Conservation (phyloP, 2,329 filamentous ascomycete species). For the Kalmusia sp. region DNA sequence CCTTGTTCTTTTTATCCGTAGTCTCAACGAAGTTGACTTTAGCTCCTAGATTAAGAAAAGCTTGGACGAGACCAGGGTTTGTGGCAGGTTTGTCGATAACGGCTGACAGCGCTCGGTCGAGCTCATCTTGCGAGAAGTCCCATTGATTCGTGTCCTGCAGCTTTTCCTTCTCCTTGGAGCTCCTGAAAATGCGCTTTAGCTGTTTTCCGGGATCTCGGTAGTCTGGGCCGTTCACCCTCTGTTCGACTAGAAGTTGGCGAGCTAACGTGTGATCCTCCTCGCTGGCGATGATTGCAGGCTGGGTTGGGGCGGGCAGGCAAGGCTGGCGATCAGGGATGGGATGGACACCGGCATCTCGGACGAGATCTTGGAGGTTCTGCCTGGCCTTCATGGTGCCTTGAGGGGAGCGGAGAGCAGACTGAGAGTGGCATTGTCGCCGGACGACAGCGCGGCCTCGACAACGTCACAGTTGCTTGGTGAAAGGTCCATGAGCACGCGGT, state of each 20-base stretch:
- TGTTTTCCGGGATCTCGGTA: constrained; percentile 37
- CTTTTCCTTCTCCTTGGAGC: constrained; percentile 44
- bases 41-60: constrained; percentile 41
- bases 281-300: constrained; percentile 35
- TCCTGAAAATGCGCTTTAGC: constrained; percentile 44
- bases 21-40: constrained; percentile 41
- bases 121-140: constrained; percentile 44
- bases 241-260: constrained; percentile 37
- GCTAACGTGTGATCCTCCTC: constrained; percentile 41
- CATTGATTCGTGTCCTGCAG: constrained; percentile 32
- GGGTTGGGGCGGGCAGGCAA: constrained; percentile 40
- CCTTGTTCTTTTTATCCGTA: constrained; percentile 28
- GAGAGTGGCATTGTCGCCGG: not conserved
- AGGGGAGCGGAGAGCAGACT: not conserved
- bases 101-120: constrained; percentile 43
- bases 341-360: constrained; percentile 35
- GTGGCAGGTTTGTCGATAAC: constrained; percentile 39
- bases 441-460: not conserved
- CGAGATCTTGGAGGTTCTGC: constrained; percentile 37
- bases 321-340: constrained; percentile 36
- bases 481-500: not conserved
- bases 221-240: constrained; percentile 37
- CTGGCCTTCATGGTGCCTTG: constrained; percentile 33
- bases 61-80: constrained; percentile 40
- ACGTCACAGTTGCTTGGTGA: not conserved